Conservation (phyloP, 2,329 filamentous ascomycete species). For the Fusarium irregulare region DNA sequence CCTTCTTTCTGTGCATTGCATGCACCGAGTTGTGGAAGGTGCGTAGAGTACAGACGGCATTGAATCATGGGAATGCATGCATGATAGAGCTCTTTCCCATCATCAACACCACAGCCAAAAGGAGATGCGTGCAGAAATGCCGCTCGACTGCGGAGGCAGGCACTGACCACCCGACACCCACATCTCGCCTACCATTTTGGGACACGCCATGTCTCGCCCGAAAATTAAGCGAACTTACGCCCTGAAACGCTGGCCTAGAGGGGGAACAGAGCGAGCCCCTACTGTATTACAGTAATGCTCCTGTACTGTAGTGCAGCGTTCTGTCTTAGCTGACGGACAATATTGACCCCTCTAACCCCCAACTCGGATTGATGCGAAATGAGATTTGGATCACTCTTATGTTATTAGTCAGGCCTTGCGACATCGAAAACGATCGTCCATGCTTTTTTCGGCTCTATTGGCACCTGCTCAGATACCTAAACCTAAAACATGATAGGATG, state of each 20-base stretch:
- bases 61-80: conserved; percentile 39
- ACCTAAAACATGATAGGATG: conserved; percentile 11
- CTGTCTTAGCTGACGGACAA: conserved; percentile 7
- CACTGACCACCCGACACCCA: conserved; percentile 1
- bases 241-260: conserved; percentile 23
- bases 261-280: conserved; percentile 12
- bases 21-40: conserved; percentile 4
- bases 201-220: conserved; percentile 26
- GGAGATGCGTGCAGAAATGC: conserved; percentile 34
- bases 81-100: conserved; percentile 37
- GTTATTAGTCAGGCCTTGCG: neutral
- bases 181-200: conserved; percentile 23
- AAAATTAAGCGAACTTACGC: conserved; percentile 32
- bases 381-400: neutral
- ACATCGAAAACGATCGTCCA: neutral
- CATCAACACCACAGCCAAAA: conserved; percentile 21
- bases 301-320: neutral
- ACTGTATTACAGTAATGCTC: neutral
- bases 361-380: conserved; percentile 8
- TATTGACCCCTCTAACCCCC: neutral
- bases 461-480: neutral
- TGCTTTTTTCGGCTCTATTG: neutral
- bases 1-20: neutral
- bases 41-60: conserved; percentile 5
- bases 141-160: conserved; percentile 18